Conservation (phyloP, 768 basidiomycete species). For the Agaricus sinodeliciosus region DNA sequence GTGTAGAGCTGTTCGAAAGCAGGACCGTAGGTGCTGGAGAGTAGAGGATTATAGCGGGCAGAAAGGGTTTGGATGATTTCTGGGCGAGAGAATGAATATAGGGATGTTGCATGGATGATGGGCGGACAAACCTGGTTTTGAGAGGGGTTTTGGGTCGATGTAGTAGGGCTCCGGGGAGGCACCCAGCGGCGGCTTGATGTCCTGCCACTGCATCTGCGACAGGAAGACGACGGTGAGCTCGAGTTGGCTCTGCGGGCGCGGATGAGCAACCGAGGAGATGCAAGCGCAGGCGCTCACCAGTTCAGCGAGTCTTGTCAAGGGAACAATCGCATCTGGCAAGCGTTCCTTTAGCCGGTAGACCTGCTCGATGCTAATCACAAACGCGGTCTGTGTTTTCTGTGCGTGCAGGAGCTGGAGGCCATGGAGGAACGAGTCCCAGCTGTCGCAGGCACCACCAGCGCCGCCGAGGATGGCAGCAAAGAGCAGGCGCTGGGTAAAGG, state of each 20-base stretch:
- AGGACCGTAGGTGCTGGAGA: conserved; percentile 39
- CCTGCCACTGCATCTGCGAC: conserved; percentile 64
- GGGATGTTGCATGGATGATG: neutral
- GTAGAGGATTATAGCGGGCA: conserved; percentile 26
- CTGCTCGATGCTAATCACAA: conserved; percentile 62
- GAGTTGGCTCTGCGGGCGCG: conserved; percentile 18
- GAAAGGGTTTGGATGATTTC: conserved; percentile 31
- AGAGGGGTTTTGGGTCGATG: conserved; percentile 44
- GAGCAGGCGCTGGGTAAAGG: conserved; percentile 55
- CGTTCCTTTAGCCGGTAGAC: conserved; percentile 59
- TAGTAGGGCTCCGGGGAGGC: conserved; percentile 71
- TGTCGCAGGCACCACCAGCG: conserved; percentile 47
- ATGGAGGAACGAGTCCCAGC: conserved; percentile 63
- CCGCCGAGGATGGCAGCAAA: conserved; percentile 60
- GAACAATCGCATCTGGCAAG: conserved; percentile 61
- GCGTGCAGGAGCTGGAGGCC: conserved; percentile 41
- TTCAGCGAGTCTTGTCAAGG: conserved; percentile 65
- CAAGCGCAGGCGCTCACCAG: conserved; percentile 34
- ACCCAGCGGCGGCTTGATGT: conserved; percentile 62
- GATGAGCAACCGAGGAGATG: neutral
- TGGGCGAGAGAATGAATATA: conserved; percentile 7
- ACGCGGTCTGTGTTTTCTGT: conserved; percentile 17
- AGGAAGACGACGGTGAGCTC: conserved; percentile 56
- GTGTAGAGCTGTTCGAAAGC: conserved; percentile 51
- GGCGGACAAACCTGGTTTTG: conserved; percentile 48